Base-by-base conservation (phyloP, 441 rosid species). In the Bruguiera hainesii region DNA sequence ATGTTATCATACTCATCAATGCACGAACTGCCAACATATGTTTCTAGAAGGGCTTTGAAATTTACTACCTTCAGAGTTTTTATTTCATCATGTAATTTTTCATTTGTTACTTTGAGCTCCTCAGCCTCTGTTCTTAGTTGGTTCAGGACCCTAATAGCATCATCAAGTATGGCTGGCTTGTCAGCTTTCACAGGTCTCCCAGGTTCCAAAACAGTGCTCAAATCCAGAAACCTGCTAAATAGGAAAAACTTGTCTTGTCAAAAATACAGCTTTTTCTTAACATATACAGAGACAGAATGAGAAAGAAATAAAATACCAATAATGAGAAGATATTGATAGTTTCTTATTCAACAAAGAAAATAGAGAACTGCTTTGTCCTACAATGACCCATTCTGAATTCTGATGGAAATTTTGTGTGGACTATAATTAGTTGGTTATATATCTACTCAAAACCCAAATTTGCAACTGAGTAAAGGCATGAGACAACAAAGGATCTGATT, bases 171-270 rank as follows among this genome's bases (percentile, higher is more conserved):
- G 29, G 90, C 88, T 0, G 89, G 85, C 72, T 94, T 94, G 65
- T 94, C 99, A 7, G 81, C 83, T 84, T 83, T 87, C 6, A 81
- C 67, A 56, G 87, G 83, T 75, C 94, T 83, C 63, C 92, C 97
- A 53, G 93, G 94, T 50, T 94, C 97, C 82, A 94, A 76, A 67
- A 89, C 79, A 67, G 85, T 69, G 84, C 89, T 86, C 86, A 94
- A 70, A 70, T 91, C 97, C 74, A 69, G 67, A 80, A 94, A 94
- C 85, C 98, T 94, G 80, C 82, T 76, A 42, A 56, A 67, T 6
- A 6, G 15, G 39, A 19, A 39, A 51, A 58, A 63, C 1, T 20
- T 51, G 46, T 21, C n/a, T 42, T 29, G 13, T 71, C 42, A 73
- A 70, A 60, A 21, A 28, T 29, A 16, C 9, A 20, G 29, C 28